Conservation (phyloP, 2,329 filamentous ascomycete species). For the Byssochlamys sp. region DNA sequence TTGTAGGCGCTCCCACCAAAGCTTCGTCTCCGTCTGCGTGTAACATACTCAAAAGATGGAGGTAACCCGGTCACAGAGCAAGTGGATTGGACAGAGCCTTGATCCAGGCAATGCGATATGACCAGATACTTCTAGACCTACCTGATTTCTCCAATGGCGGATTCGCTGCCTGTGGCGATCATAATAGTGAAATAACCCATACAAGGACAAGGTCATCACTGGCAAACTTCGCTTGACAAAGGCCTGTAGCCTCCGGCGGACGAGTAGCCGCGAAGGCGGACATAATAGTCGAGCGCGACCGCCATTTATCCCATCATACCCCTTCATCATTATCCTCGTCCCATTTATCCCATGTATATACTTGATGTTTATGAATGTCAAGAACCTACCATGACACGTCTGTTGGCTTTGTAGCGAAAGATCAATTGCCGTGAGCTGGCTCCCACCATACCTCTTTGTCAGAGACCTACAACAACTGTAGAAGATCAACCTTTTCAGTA, state of each 20-base stretch:
- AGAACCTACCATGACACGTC: neutral
- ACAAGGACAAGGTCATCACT: neutral
- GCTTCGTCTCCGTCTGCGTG: conserved; percentile 72
- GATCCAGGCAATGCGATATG: conserved; percentile 2
- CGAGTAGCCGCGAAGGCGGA: neutral
- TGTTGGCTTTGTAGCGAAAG: neutral
- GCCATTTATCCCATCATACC: neutral
- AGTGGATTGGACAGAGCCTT: conserved; percentile 88
- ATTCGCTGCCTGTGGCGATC: neutral
- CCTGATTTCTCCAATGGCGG: neutral
- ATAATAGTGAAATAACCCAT: neutral
- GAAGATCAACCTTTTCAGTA: no score
- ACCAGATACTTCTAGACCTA: neutral
- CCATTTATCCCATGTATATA: neutral
- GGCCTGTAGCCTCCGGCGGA: neutral
- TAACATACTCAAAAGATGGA: conserved; percentile 65
- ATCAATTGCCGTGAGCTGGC: no score
- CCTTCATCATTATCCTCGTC: neutral
- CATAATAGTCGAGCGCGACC: neutral
- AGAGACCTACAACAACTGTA: no score
- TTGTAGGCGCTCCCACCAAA: conserved; percentile 57
- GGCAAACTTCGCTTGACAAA: neutral
- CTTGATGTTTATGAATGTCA: neutral
- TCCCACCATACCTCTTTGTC: no score
- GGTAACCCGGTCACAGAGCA: conserved; percentile 71